Evolutionary conservation across 148 eudicot species (phyloP), one percentile per base, ranked within the genome.

Genomic region (Tetragonia tetragonoides): DNA sequence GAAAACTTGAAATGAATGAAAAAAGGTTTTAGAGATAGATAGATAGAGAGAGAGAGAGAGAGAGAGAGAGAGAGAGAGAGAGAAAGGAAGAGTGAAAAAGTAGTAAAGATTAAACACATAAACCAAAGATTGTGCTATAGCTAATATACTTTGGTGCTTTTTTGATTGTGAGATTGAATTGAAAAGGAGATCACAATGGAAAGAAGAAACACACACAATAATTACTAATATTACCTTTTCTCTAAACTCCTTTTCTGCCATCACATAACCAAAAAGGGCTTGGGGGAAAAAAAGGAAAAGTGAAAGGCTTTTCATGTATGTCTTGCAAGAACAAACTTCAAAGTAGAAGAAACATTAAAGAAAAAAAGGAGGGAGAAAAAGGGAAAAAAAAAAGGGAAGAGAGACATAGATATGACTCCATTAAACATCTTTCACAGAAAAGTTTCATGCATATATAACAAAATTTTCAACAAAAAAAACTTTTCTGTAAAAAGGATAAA

Each of bases 341-440:
- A 79, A 74, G 61, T 54, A 64, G 64, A 66, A 40, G 59, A 65
- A 68, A 73, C 51, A 77, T 60, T 60, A 79, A 75, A 75, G 70
- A 80, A 69, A 47, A 79, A 24, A 78, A 42, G 57, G 23, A 42
- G 11, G 18, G 56, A 37, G 54, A 57, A 63, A 66, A 7, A 10
- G 16, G 47, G 37, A 69, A 74, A 49, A 8, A 0, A 7, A 49
- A 49, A 77, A 47, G 56, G 68, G 73, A 66, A 59, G 80, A 73
- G 23, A 78, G 85, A 82, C 85, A 82, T 82, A 54, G 85, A 82
- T 54, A 82, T 78, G 85, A 82, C 85, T 82, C 85, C 85, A 82
- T 79, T 82, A 4, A 74, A 78, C 85, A 74, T 78, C 85, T 82
- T 78, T 78, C 78, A 74, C 11, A 74, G 51, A 82, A 82, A 82